Base-by-base conservation (phyloP, 257 asterid genomes). In the Nicotiana benthamiana region DNA sequence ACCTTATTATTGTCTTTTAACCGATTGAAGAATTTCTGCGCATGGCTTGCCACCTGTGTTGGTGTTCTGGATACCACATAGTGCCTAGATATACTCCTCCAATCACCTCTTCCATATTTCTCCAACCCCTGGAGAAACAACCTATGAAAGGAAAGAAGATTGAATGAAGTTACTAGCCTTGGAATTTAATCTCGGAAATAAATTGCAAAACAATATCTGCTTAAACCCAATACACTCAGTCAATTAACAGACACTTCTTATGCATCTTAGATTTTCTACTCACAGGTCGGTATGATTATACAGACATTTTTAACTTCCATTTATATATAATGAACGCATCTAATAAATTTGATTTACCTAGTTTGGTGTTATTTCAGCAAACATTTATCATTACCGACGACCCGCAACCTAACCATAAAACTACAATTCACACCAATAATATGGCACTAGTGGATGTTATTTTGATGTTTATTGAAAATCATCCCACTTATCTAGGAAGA, bases 1-100 rank as follows among this genome's bases (percentile, higher is more conserved):
- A 2, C 6, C 16, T 40, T 76, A 10, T 76, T 27, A 78, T 9
- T 15, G 36, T 62, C 59, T 22, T 72, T 24, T 7, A 36, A 59
- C 11, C 46, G 74, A 24, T 3, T 22, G 61, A 40, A 79, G 72
- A 36, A 79, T 24, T 79, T 79, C 28, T 79, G 81, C 22, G 75
- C 81, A 62, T 40, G 81, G 40, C 61, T 79, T 16, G 81, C 81
- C 43, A 61, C 81, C 60, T 79, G 75, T 40, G 40, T 61, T 34
- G 75, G 59, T 22, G 75, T 61, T 79, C 61, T 79, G 17, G 81
- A 59, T 30, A 79, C 51, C 75, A 79, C 75, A 61, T 6, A 48
- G 48, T 60, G 36, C 75, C 81, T 79, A 4, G 75, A 79, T 59
- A 79, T 79, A 60, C 46, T 28, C 43, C 61, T 9, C 75, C 81